phyloP scores from a whole-genome alignment of 352 stramenopile genomes.

The Globisporangium canariense region DNA sequence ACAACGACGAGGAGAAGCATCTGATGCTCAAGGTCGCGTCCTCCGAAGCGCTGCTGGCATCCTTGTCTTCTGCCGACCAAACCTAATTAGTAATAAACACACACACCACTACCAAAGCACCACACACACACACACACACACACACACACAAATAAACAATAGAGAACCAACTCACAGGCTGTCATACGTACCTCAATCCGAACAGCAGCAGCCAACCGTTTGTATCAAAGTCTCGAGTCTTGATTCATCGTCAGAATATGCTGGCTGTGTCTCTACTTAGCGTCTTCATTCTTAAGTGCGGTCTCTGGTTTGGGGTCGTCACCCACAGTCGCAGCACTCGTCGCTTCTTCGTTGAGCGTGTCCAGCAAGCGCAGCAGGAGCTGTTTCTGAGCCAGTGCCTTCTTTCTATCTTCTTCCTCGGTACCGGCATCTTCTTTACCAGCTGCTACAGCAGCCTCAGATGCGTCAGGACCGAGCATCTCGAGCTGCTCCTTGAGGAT shows the following conservation, averaged over 20 bases:
- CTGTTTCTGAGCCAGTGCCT: conserved; percentile 32
- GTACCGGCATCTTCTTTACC: neutral
- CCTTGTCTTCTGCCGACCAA: neutral
- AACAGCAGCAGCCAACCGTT: neutral
- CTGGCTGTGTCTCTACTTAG: neutral
- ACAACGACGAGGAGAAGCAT: conserved; percentile 67
- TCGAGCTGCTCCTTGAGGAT: conserved; percentile 60
- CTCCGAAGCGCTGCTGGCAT: neutral
- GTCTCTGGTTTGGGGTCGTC: neutral
- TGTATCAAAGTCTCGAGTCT: neutral
- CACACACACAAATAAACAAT: neutral
- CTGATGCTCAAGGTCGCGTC: conserved; percentile 52
- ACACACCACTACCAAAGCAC: neutral
- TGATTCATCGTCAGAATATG: neutral
- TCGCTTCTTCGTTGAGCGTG: conserved; percentile 20
- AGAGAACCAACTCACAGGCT: neutral
- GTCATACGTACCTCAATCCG: neutral
- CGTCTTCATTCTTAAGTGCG: neutral
- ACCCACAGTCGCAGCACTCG: neutral
- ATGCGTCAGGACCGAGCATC: conserved; percentile 25
- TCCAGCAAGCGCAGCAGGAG: conserved; percentile 35
- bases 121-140: neutral
- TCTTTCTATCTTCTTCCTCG: conserved; percentile 21
- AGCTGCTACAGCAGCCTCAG: neutral
- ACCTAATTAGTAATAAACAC: neutral